Evolutionary conservation across 1,284 basidiomycete genomes (phyloP), one percentile per base, ranked within the genome.

Genomic region (Tilletia caries): DNA sequence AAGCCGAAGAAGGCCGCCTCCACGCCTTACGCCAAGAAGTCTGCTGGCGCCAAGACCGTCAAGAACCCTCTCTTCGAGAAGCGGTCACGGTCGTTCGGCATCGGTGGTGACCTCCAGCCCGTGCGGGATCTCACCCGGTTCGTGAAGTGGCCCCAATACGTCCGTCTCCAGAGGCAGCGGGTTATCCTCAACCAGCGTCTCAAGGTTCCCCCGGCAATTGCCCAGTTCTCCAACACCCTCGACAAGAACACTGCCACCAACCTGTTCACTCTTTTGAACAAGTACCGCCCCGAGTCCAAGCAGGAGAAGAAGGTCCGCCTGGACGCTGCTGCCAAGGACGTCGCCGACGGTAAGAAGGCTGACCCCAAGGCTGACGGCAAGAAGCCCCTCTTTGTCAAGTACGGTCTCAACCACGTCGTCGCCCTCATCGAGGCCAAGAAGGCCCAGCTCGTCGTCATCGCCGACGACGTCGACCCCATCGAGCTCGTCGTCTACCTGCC

Each of bases 201-300:
- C 81, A 98, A 98, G 90, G 94, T 97, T 44, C 95, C 95, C 81
- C 95, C 95, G 68, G 92, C 95, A 80, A 96, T 98, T 82, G 92
- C 93, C 68, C 95, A 98, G 86, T 98, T 98, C 89, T 89, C 91
- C 69, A 92, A 98, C 88, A 95, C 94, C 64, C 88, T 98, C 81
- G 95, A 98, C 90, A 98, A 97, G 90, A 98, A 98, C 89, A 98
- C 95, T 69, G 95, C 95, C 64, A 95, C 93, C 69, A 93, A 97
- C 86, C 87, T 98, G 74, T 98, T 98, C 91, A 95, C 95, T 87
- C 90, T 98, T 76, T 85, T 98, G 70, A 95, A 98, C 91, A 98
- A 98, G 89, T 91, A 87, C 85, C 90, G 92, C 78, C 93, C 93
- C 41, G 93, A 95, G 88, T 89, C 90, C 73, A 95, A 93, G 88